Conservation (phyloP, 2,329 filamentous ascomycete genomes). For the Aspergillus sp. region DNA sequence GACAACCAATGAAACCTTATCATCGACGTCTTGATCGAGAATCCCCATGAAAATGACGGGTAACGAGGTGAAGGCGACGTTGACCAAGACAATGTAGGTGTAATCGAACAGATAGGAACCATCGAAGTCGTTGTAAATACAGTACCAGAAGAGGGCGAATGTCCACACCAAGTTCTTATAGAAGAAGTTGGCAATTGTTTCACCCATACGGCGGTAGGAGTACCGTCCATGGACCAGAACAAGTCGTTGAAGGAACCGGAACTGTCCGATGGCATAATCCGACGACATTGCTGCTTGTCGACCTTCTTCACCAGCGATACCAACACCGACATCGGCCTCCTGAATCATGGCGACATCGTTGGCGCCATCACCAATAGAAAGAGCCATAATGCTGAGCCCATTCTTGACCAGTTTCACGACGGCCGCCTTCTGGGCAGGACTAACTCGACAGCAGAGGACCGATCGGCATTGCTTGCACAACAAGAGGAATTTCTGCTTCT, state of each 20-base stretch:
- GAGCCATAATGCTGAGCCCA: conserved; percentile 89
- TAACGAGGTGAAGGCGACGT: conserved; percentile 90
- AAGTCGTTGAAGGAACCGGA: conserved; percentile 75
- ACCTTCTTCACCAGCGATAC: conserved; percentile 87
- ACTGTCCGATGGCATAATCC: conserved; percentile 91
- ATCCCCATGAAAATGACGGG: conserved; percentile 94
- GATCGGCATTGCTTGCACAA: conserved; percentile 96
- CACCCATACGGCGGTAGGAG: conserved; percentile 90
- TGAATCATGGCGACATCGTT: conserved; percentile 98
- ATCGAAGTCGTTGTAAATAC: conserved; percentile 91
- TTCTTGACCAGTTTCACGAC: conserved; percentile 93
- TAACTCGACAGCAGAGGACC: conserved; percentile 94
- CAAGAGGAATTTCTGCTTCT: conserved; percentile 88
- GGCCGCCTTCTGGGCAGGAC: conserved; percentile 92
- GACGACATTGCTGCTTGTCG: conserved; percentile 93
- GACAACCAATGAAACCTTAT: conserved; percentile 85
- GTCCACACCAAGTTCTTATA: conserved; percentile 99
- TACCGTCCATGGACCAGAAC: conserved; percentile 86
- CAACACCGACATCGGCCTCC: conserved; percentile 91
- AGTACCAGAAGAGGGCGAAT: conserved; percentile 94
- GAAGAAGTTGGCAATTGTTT: conserved; percentile 97
- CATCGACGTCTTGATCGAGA: conserved; percentile 91
- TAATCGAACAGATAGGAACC: conserved; percentile 96
- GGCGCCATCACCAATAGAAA: conserved; percentile 86
- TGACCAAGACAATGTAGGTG: conserved; percentile 94